A percentile compares a stretch with the other conserved stretches of the same genome.
These are phyloP conservation scores for Yarrowia deformans DNA, from an alignment of 805 yeast species.

Conservation along the genomic window DNA sequence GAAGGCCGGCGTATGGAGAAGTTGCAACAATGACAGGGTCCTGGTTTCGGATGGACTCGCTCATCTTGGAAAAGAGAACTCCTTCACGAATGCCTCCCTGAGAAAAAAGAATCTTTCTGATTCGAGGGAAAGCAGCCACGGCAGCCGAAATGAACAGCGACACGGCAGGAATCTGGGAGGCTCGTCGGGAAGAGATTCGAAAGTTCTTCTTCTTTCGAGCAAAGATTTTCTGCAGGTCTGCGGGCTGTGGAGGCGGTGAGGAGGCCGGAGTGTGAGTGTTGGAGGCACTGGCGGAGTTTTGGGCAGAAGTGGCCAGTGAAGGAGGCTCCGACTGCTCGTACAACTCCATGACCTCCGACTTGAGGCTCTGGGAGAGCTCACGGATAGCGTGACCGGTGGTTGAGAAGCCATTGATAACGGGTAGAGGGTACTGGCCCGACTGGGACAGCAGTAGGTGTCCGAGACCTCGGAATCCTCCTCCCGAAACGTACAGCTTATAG, in stretches of 20 bases:
- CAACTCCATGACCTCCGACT: constrained; percentile 51
- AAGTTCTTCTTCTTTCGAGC: constrained; percentile 56
- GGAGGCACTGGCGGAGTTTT: constrained; percentile 46
- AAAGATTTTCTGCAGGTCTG: constrained; percentile 33
- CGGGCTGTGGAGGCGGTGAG: constrained; percentile 36
- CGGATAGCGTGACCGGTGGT: constrained; percentile 61
- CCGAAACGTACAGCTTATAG: constrained; percentile 68
- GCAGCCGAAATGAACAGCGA: constrained; percentile 69
- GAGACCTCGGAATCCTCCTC: constrained; percentile 76
- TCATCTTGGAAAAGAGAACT: constrained; percentile 66
- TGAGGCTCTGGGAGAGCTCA: constrained; percentile 48
- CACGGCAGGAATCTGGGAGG: constrained; percentile 72
- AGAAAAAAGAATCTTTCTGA: constrained; percentile 69
- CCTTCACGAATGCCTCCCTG: constrained; percentile 86
- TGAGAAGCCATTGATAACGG: constrained; percentile 73
- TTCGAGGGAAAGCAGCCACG: constrained; percentile 64
- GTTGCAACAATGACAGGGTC: constrained; percentile 77
- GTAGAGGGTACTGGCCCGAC: constrained; percentile 67
- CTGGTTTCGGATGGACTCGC: constrained; percentile 63
- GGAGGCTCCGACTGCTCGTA: constrained; percentile 35
- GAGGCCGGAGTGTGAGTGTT: constrained; percentile 46
- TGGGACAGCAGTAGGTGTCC: constrained; percentile 65
- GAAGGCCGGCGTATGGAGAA: constrained; percentile 72
- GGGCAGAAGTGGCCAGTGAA: constrained; percentile 29
- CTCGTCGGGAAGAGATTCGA: constrained; percentile 70